Evolutionary conservation across 225 moss, liverwort and hornwort genomes (phyloP).

Genomic region (Bryoerythrophyllum caledonicum): DNA sequence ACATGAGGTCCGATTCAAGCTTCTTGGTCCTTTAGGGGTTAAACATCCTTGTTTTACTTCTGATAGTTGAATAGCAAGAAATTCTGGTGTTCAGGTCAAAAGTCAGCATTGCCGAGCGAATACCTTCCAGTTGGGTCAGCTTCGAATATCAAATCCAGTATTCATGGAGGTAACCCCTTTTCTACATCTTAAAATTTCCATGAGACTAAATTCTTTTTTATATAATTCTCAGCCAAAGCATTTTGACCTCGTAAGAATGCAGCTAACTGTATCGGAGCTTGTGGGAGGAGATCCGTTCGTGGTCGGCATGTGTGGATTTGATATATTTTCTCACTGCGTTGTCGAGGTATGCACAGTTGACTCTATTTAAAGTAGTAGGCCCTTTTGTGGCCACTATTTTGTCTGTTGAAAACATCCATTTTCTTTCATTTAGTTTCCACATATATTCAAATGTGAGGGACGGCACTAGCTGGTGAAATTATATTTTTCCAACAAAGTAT

Average conservation of each 20-base stretch:
- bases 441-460: too few species aligned
- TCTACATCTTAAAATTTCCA: background rate
- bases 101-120: slow-evolving; percentile 70
- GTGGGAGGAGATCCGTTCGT: slow-evolving; percentile 68
- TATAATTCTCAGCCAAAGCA: background rate
- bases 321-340: slow-evolving; percentile 72
- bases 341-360: slow-evolving; percentile 62
- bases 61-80: too few species aligned
- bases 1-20: too few species aligned
- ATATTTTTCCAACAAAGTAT: too few species aligned
- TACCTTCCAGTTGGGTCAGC: slow-evolving; percentile 78
- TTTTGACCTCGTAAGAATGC: slow-evolving; percentile 19
- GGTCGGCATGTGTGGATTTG: slow-evolving; percentile 92
- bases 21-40: background rate
- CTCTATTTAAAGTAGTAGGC: too few species aligned
- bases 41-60: background rate
- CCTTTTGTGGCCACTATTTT: too few species aligned
- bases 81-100: slow-evolving; percentile 71
- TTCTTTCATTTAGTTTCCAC: too few species aligned
- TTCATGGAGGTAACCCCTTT: slow-evolving; percentile 76
- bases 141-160: slow-evolving; percentile 76
- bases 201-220: background rate
- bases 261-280: slow-evolving; percentile 73
- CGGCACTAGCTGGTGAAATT: too few species aligned
- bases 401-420: too few species aligned